Conservation (phyloP, 2,329 filamentous ascomycete genomes). For the Pseudogymnoascus sp. region DNA sequence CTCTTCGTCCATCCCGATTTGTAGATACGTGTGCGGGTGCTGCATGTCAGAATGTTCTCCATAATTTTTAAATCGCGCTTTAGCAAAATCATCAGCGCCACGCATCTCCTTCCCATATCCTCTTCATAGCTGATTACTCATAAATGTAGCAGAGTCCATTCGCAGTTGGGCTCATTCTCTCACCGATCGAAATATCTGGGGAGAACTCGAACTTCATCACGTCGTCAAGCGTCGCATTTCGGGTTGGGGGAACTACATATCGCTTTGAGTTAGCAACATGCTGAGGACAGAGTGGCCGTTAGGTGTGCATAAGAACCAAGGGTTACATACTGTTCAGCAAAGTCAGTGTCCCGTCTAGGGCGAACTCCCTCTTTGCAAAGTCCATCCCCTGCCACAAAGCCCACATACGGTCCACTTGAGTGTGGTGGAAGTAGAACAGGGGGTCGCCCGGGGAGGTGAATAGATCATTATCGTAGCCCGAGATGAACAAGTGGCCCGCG, state of each 20-base stretch:
- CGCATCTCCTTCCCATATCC: too few relatives aligned
- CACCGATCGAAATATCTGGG: background rate
- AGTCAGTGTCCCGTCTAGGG: slow-evolving; percentile 33
- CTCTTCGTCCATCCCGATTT: background rate
- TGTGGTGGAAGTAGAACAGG: slow-evolving; percentile 19
- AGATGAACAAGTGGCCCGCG: background rate
- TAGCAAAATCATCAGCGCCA: background rate
- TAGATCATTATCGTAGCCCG: background rate
- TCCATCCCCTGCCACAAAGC: slow-evolving; percentile 37
- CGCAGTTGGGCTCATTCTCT: background rate
- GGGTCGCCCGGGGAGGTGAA: slow-evolving; percentile 12
- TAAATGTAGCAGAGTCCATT: background rate
- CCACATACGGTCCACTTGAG: slow-evolving; percentile 19
- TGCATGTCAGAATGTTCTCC: background rate
- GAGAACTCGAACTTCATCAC: slow-evolving; percentile 23
- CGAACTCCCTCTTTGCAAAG: slow-evolving; percentile 24
- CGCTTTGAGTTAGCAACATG: background rate
- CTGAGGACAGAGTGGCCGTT: background rate
- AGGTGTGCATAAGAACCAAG: background rate
- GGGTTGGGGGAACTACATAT: slow-evolving; percentile 27
- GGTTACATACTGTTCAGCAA: slow-evolving; percentile 26
- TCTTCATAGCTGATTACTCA: background rate
- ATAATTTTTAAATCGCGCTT: background rate
- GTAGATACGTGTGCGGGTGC: background rate
- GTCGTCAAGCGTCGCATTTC: slow-evolving; percentile 36